These are phyloP conservation scores for Corylus avellana DNA, from an alignment of 306 rosid species.

Conservation along the genomic window DNA sequence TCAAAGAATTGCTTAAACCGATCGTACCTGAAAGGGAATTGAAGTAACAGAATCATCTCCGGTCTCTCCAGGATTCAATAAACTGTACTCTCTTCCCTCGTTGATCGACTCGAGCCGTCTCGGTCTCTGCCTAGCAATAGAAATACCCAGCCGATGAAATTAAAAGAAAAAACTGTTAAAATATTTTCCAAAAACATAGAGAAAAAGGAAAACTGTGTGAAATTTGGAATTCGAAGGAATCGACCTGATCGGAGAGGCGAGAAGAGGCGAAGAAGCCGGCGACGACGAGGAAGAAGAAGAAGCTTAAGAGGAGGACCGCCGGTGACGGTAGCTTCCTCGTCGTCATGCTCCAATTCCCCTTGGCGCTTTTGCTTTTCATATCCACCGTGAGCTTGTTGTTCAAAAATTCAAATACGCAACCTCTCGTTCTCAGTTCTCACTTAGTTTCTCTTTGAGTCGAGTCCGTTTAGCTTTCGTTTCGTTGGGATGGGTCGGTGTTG, in stretches of 20 bases:
- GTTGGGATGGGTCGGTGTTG: neutral
- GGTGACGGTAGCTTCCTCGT: constrained; percentile 48
- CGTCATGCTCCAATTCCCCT: constrained; percentile 43
- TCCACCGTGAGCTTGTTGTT: too few species aligned
- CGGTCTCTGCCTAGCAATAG: constrained; percentile 39
- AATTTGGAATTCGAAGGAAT: constrained; percentile 13
- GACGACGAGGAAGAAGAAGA: constrained; percentile 66
- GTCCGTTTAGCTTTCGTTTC: neutral
- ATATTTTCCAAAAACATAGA: neutral
- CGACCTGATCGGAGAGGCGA: constrained; percentile 45
- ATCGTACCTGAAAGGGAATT: constrained; percentile 82
- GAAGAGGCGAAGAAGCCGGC: constrained; percentile 66
- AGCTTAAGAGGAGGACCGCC: constrained; percentile 50
- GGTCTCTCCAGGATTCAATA: constrained; percentile 57
- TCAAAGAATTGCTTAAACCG: constrained; percentile 5
- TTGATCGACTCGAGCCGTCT: constrained; percentile 48
- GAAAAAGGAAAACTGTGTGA: neutral
- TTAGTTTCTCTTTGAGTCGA: neutral
- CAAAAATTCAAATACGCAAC: neutral
- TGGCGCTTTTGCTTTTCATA: constrained; percentile 64
- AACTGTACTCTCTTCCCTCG: constrained; percentile 31
- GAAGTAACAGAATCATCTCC: constrained; percentile 74
- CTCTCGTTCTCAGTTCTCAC: neutral
- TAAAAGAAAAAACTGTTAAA: neutral
- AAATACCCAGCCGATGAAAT: constrained; percentile 39